These are phyloP conservation scores for Marasmius fiardii DNA, from an alignment of 1,284 basidiomycete genomes.

Conservation along the genomic window DNA sequence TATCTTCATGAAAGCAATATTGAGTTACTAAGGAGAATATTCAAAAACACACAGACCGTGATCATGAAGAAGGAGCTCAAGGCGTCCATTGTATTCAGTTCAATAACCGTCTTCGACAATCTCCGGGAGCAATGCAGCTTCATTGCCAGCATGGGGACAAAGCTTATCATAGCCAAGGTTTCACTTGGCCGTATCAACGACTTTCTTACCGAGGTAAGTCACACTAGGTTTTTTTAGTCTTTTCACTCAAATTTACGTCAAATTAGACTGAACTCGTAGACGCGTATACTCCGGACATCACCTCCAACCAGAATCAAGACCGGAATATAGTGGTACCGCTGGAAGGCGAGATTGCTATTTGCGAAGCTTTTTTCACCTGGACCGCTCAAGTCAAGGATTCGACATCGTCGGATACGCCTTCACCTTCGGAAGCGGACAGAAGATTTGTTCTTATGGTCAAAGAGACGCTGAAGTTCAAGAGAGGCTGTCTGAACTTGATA, in stretches of 20 bases:
- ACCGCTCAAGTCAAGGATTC: conserved; percentile 22
- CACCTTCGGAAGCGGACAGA: conserved; percentile 12
- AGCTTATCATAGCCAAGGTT: conserved; percentile 34
- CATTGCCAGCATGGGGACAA: conserved; percentile 28
- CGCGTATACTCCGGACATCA: conserved; percentile 31
- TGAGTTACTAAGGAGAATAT: conserved; percentile 3
- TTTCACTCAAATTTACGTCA: not conserved
- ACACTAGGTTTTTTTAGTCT: not conserved
- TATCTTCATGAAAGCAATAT: not conserved
- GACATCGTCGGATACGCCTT: conserved; percentile 13
- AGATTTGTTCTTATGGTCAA: conserved; percentile 48
- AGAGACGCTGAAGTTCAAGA: conserved; percentile 53
- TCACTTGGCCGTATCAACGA: conserved; percentile 46
- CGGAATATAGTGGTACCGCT: conserved; percentile 23
- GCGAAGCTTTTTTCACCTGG: conserved; percentile 43
- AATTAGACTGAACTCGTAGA: conserved; percentile 52
- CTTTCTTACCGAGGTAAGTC: conserved; percentile 37
- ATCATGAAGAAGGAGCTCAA: conserved; percentile 35
- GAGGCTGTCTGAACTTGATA: conserved; percentile 59
- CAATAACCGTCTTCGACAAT: conserved; percentile 42
- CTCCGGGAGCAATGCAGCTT: conserved; percentile 34
- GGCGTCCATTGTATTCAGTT: conserved; percentile 37
- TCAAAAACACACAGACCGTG: conserved; percentile 31
- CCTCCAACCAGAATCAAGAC: conserved; percentile 13
- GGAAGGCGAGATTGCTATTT: conserved; percentile 35